These are phyloP conservation scores for Lentithecium fluviatile DNA, from an alignment of 495 filamentous ascomycete genomes.

Conservation along the genomic window DNA sequence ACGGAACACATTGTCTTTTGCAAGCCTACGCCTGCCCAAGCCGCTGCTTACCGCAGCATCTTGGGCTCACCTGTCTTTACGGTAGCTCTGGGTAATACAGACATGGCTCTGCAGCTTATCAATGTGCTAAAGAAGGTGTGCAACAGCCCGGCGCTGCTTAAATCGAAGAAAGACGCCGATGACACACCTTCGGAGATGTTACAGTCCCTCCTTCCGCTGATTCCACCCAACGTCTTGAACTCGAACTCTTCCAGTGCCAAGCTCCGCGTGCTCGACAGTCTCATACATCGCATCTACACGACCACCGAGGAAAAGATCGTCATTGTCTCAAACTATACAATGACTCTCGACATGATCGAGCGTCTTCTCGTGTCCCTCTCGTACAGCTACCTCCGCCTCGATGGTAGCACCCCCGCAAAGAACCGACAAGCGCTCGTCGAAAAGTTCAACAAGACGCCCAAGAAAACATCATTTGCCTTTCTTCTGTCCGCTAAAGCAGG, in stretches of 20 bases:
- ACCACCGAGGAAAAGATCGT: constrained; percentile 70
- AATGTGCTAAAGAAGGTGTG: constrained; percentile 80
- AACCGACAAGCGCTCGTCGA: constrained; percentile 76
- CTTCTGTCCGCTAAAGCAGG: constrained; percentile 77
- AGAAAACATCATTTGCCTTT: constrained; percentile 66
- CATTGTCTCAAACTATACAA: constrained; percentile 79
- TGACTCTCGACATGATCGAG: constrained; percentile 69
- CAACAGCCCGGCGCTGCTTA: constrained; percentile 71
- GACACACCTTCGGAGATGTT: constrained; percentile 44
- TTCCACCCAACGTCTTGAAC: constrained; percentile 59
- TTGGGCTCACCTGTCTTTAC: constrained; percentile 69
- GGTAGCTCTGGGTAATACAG: constrained; percentile 61
- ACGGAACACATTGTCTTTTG: constrained; percentile 78
- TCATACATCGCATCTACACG: constrained; percentile 62
- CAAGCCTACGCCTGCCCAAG: constrained; percentile 67
- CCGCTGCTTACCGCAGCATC: constrained; percentile 66
- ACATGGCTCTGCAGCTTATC: constrained; percentile 72
- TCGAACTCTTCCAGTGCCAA: constrained; percentile 65
- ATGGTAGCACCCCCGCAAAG: constrained; percentile 65
- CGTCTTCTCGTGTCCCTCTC: constrained; percentile 62
- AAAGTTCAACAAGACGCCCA: constrained; percentile 65
- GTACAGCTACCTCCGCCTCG: constrained; percentile 68
- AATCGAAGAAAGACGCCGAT: constrained; percentile 45
- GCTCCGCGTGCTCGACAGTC: constrained; percentile 66
- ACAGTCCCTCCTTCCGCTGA: constrained; percentile 54